phyloP scores from a whole-genome alignment of 345 rosid genomes.

The Murraya paniculata region DNA sequence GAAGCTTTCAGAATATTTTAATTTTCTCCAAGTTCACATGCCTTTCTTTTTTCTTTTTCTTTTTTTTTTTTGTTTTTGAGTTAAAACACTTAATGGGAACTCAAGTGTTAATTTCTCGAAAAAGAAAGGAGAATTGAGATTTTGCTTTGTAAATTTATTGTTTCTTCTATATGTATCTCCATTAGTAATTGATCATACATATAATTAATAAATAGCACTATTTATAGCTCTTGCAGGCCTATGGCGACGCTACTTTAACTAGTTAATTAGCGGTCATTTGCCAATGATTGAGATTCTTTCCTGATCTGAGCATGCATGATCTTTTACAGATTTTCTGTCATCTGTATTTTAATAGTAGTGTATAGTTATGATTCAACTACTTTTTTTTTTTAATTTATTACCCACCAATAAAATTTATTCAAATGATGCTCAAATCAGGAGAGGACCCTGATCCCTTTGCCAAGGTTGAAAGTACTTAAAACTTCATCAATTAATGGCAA shows the following conservation, averaged over 20 bases:
- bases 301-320: too few relatives aligned
- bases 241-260: not conserved
- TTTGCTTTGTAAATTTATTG: not conserved
- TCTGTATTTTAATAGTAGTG: too few relatives aligned
- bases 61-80: too few relatives aligned
- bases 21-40: not conserved
- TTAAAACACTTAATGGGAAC: not conserved
- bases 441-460: too few relatives aligned
- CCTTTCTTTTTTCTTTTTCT: not conserved
- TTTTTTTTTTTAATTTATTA: too few relatives aligned
- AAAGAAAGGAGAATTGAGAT: not conserved
- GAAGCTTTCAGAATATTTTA: too few relatives aligned
- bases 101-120: not conserved
- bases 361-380: too few relatives aligned
- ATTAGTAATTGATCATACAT: not conserved
- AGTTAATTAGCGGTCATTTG: not conserved
- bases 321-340: too few relatives aligned
- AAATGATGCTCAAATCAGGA: too few relatives aligned
- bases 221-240: not conserved
- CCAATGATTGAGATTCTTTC: too few relatives aligned
- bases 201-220: too few relatives aligned
- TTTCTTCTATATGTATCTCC: not conserved
- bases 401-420: too few relatives aligned
- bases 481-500: not conserved
- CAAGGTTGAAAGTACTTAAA: not conserved